Base-by-base conservation (phyloP, 2,329 filamentous ascomycete species). In the Periconia digitata region DNA sequence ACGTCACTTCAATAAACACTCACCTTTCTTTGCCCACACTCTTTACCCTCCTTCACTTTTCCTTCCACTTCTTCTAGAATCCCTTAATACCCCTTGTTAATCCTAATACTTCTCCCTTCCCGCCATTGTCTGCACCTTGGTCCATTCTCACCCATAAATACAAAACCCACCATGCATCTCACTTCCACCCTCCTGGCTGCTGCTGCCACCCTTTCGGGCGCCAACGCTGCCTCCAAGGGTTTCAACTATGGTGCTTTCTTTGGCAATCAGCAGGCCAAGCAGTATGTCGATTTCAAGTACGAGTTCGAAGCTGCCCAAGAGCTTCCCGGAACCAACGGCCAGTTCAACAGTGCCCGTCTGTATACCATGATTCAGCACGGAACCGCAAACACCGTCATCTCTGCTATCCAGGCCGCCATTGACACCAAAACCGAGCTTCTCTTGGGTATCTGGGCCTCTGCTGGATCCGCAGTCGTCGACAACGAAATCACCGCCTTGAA, bases 391-490 rank as follows among this genome's bases (percentile, higher is more conserved):
- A 78, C 79, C 23, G 79, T 84, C 60, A 90, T 87, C 63, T 76
- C 80, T 35, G 89, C 64, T 56, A 90, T 96, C 54, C 87, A 86
- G 36, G 91, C 91, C 37, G 91, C 90, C 62, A 90, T 95, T 72
- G 81, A 80, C 59, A 89, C 89, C 63, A 81, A 90, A 60, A 95
- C 89, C 2, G 79, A 80, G 37, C 80, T 96, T 21, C 81, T 96
- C 10, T 83, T 96, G 12, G 90, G 90, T 58, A 76, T 96, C 43
- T 96, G 91, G 91, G 83, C 84, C 8, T 92, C 89, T 0, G 87
- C 41, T 21, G 85, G 85, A 15, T 75, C 81, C 46, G 76, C 72
- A 5, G 70, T 68, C 18, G 85, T 95, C 70, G 73, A 79, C 68
- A 88, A 90, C 67, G 90, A 96, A 74, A 74, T 95, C 40, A 68